These are phyloP conservation scores for Ananas comosus DNA, from an alignment of 176 grass and related monocot genomes.

Conservation along the genomic window DNA sequence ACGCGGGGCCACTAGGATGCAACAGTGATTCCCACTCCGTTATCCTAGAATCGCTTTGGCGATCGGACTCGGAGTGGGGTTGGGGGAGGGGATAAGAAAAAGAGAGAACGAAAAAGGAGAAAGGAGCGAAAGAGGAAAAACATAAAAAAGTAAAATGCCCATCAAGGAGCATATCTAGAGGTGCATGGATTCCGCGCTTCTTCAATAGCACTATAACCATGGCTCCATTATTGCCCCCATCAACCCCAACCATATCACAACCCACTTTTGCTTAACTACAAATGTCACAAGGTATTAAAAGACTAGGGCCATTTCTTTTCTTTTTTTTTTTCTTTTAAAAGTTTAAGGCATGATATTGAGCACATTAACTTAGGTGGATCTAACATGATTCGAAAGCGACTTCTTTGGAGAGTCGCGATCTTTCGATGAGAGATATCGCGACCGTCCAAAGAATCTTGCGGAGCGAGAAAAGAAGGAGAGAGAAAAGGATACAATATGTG, in stretches of 20 bases:
- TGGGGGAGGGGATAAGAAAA: not conserved
- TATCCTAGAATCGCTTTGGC: too few species aligned
- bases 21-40: not conserved
- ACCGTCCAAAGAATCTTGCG: not conserved
- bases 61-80: not conserved
- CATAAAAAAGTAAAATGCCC: not conserved
- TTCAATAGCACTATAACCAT: not conserved
- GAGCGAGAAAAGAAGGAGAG: not conserved
- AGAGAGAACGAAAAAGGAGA: not conserved
- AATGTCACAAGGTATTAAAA: not conserved
- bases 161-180: not conserved
- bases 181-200: constrained; percentile 9
- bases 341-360: not conserved
- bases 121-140: too few species aligned
- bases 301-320: not conserved
- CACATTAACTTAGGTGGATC: not conserved
- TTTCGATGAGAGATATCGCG: not conserved
- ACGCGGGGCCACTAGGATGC: not conserved
- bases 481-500: constrained; percentile 11
- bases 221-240: constrained; percentile 37
- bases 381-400: constrained; percentile 1
- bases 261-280: constrained; percentile 8
- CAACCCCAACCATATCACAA: not conserved
- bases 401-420: constrained; percentile 3
- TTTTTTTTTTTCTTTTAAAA: not conserved